Conservation (phyloP, 495 filamentous ascomycete genomes). For the Podospora australis region DNA sequence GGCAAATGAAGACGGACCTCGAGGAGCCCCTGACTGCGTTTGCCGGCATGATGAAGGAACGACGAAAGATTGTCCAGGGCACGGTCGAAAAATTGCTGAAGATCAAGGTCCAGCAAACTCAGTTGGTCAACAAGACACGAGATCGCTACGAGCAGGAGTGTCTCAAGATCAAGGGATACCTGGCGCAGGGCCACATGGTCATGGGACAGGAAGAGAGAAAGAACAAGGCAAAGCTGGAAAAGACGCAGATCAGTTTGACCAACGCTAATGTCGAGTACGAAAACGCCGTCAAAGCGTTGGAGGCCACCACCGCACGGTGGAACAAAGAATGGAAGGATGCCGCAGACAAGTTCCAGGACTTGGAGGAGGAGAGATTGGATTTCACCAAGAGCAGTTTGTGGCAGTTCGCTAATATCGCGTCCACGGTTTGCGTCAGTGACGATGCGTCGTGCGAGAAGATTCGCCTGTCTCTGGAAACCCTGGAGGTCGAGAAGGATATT, state of each 20-base stretch:
- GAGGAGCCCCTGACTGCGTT: constrained; percentile 92
- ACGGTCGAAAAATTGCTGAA: constrained; percentile 92
- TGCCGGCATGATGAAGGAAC: constrained; percentile 86
- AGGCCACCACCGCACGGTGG: constrained; percentile 94
- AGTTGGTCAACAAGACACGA: constrained; percentile 86
- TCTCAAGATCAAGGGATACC: constrained; percentile 94
- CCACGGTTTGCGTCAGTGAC: constrained; percentile 98
- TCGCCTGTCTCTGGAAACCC: constrained; percentile 86
- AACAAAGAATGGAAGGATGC: constrained; percentile 97
- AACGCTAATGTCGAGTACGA: constrained; percentile 91
- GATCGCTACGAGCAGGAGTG: constrained; percentile 97
- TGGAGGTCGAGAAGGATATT: constrained; percentile 96
- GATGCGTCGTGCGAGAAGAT: constrained; percentile 97
- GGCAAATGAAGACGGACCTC: constrained; percentile 94
- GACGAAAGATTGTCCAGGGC: constrained; percentile 89
- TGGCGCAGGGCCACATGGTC: constrained; percentile 99
- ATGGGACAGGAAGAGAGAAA: constrained; percentile 99
- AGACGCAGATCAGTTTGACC: constrained; percentile 92
- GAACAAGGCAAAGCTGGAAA: constrained; percentile 98
- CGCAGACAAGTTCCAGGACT: constrained; percentile 99
- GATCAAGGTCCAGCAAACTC: constrained; percentile 84
- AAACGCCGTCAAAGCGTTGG: constrained; percentile 80
- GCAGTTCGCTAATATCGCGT: constrained; percentile 97
- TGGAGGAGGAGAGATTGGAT: constrained; percentile 95
- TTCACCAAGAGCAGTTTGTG: constrained; percentile 96